Base-by-base conservation (phyloP, 306 rosid genomes). In the Glycine soja region DNA sequence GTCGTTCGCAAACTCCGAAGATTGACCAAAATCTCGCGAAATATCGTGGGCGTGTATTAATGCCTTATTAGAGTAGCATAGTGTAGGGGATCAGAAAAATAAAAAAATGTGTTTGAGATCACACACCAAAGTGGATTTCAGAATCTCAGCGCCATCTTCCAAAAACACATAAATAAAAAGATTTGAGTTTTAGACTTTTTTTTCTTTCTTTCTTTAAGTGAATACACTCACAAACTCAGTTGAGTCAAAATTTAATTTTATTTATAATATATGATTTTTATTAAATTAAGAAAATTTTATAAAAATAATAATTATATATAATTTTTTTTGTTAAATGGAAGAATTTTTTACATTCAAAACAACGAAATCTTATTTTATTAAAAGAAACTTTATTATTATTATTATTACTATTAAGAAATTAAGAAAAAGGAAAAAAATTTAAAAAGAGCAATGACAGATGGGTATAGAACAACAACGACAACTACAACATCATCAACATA, bases 71-170 rank as follows among this genome's bases (percentile, higher is more conserved):
- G 77, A 58, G 61, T 45, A 58, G 61, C 61, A 6, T 70, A 71
- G 63, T 34, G 40, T 42, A 52, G 32, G 32, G 74, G 59, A 81
- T 81, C 51, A 40, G 40, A 52, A 80, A 64, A 52, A 80, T n/a
- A n/a, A n/a, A n/a, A 64, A 84, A 63, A 32, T 4, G 87, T 34
- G 38, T 24, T 78, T 79, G 89, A 87, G 88, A 82, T 77, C 85
- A 82, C 87, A 75, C 90, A 80, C 88, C 85, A 73, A 85, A 89
- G 92, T 92, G 97, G 97, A 91, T 89, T 84, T 91, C 86, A 85
- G 95, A 93, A 95, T 92, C 97, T 85, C 92, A 85, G 90, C 87
- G 88, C 89, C 88, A 85, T 85, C 87, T 88, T 85, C 59, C 56
- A 71, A 83, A 80, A 70, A 50, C n/a, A 63, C 62, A 85, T 45